Evolutionary conservation across 345 rosid species (phyloP).

Genomic region (Triadica sebifera): DNA sequence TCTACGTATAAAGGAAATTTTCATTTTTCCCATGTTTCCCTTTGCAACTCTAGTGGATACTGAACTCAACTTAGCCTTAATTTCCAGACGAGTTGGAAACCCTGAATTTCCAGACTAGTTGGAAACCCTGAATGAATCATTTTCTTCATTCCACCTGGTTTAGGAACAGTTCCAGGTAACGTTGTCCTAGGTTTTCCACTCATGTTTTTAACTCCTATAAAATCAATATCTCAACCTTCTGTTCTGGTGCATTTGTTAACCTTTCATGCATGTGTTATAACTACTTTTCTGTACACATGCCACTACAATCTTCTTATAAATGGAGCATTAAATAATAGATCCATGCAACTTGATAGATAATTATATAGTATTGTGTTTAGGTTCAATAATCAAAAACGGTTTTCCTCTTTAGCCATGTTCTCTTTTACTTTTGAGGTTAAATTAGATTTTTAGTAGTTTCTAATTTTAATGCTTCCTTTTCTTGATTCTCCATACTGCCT

Average conservation of each 20-base stretch:
- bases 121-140: neutral
- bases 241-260: neutral
- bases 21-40: neutral
- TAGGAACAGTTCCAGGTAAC: neutral
- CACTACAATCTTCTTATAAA: neutral
- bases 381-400: neutral
- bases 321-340: neutral
- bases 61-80: neutral
- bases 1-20: neutral
- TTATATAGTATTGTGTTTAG: neutral
- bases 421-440: neutral
- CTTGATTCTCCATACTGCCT: conserved; percentile 10
- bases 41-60: neutral
- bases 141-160: neutral
- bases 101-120: neutral
- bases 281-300: neutral
- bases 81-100: no score
- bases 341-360: neutral
- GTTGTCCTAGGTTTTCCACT: neutral
- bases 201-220: neutral
- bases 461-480: conserved; percentile 1
- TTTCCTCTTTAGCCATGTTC: neutral
- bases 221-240: neutral
- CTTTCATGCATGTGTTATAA: neutral
- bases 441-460: no score